Base-by-base conservation (phyloP, 192 early-diverging fungal genomes). In the Entomortierella lignicola region DNA sequence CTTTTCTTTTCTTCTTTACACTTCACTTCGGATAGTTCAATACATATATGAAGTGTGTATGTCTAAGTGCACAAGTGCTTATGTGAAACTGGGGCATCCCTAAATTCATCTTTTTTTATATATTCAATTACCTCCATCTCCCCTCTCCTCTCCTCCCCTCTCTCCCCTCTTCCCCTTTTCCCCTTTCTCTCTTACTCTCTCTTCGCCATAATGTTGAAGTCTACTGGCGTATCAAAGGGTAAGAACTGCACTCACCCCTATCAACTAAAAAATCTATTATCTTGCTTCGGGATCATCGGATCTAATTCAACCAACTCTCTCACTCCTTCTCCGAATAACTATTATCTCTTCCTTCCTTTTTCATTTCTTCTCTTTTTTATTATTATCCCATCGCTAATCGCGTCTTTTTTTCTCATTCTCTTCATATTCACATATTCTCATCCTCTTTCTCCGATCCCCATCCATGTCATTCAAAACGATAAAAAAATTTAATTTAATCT, bases 151-250 rank as follows among this genome's bases (percentile, higher is more conserved):
- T 27, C 56, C n/a, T n/a, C n/a, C n/a, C n/a, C n/a, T n/a, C n/a
- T n/a, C n/a, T n/a, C n/a, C n/a, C n/a, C n/a, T n/a, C n/a, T n/a
- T n/a, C n/a, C n/a, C n/a, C n/a, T n/a, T 18, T 25, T 37, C 21
- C 20, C 60, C 48, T 43, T 27, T 8, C 44, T 61, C 60, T 61
- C 44, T 20, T 26, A 32, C 34, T 41, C 44, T 26, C 42, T 31
- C 29, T 5, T 20, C 48, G 31, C 37, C 62, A 64, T 11, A 30
- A 64, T 64, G 62, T 41, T 64, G 21, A 64, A 53, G 51, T 53
- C 62, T 31, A 64, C 43, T 54, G 62, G 62, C 62, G 62, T 44
- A 21, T 53, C 62, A 54, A 64, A 64, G 62, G 62, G 62, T 64
- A 64, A 54, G 62, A 50, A 1, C n/a, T n/a, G n/a, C n/a, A n/a